These are phyloP conservation scores for Mycena capillaripes DNA, from an alignment of 768 basidiomycete species.

Conservation along the genomic window DNA sequence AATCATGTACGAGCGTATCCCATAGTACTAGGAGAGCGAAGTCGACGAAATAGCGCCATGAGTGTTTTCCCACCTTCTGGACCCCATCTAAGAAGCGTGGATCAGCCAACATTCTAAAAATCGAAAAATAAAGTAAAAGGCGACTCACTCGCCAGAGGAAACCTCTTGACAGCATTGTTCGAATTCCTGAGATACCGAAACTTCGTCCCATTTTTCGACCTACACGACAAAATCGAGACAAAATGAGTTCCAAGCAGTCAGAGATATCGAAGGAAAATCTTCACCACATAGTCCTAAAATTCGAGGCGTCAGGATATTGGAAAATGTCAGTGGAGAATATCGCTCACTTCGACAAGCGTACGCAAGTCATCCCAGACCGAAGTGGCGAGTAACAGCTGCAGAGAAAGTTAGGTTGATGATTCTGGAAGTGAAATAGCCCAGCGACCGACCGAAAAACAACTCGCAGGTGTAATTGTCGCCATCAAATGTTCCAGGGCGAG, in stretches of 20 bases:
- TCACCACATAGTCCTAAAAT: slow-evolving; percentile 77
- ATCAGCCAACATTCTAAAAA: not conserved
- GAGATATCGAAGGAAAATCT: slow-evolving; percentile 36
- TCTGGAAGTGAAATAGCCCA: not conserved
- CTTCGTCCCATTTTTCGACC: slow-evolving; percentile 73
- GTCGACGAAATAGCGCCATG: slow-evolving; percentile 74
- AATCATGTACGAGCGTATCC: slow-evolving; percentile 33
- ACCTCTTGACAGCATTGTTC: slow-evolving; percentile 80
- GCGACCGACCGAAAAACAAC: slow-evolving; percentile 3
- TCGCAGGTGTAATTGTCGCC: slow-evolving; percentile 69
- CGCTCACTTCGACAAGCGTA: slow-evolving; percentile 68
- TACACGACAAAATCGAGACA: not conserved
- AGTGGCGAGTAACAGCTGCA: slow-evolving; percentile 70
- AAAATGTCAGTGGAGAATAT: slow-evolving; percentile 26
- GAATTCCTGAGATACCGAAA: slow-evolving; percentile 73
- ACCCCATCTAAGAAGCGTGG: slow-evolving; percentile 67
- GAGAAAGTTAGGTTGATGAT: not conserved
- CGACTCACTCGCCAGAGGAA: slow-evolving; percentile 78
- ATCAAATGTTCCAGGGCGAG: slow-evolving; percentile 83
- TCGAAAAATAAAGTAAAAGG: not conserved
- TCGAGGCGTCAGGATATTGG: slow-evolving; percentile 26
- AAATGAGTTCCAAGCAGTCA: not conserved
- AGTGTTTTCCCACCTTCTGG: slow-evolving; percentile 78
- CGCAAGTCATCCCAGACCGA: slow-evolving; percentile 76
- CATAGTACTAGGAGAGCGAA: slow-evolving; percentile 67